A percentile compares a stretch with the other conserved stretches of the same genome.
phyloP scores from a whole-genome alignment of 768 basidiomycete species.

The Lactarius trivialis region DNA sequence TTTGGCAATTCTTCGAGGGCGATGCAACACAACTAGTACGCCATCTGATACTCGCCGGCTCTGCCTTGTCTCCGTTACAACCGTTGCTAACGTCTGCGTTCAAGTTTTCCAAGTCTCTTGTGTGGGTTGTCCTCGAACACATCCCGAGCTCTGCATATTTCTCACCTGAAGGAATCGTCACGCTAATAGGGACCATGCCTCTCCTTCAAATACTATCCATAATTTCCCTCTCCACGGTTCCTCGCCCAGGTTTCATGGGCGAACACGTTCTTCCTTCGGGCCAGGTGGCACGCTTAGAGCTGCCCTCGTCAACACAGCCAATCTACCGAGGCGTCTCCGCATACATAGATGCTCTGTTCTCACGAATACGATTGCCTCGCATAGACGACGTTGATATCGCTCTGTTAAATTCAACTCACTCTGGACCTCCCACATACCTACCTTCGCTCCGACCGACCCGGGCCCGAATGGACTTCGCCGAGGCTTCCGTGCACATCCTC shows the following conservation, averaged over 20 bases:
- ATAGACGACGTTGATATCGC: constrained; percentile 9
- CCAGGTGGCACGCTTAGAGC: neutral
- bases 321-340: constrained; percentile 8
- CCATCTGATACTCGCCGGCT: constrained; percentile 2
- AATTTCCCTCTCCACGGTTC: constrained; percentile 8
- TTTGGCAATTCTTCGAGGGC: constrained; percentile 5
- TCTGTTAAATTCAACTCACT: constrained; percentile 14
- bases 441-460: too few species aligned
- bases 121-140: constrained; percentile 13
- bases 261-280: neutral
- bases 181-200: constrained; percentile 4
- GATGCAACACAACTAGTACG: constrained; percentile 4
- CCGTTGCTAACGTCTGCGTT: constrained; percentile 4
- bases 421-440: constrained; percentile 2
- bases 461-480: too few species aligned
- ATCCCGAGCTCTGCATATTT: constrained; percentile 12
- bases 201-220: constrained; percentile 4
- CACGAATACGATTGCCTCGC: constrained; percentile 2
- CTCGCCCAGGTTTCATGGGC: constrained; percentile 8
- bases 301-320: constrained; percentile 4
- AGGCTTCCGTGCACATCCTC: too few species aligned
- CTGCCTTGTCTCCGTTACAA: neutral
- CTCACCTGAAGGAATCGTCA: constrained; percentile 4
- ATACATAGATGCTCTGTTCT: constrained; percentile 12
- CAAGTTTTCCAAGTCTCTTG: constrained; percentile 14